These are phyloP conservation scores for Zarea fungicola DNA, from an alignment of 2,329 filamentous ascomycete genomes.

Conservation along the genomic window DNA sequence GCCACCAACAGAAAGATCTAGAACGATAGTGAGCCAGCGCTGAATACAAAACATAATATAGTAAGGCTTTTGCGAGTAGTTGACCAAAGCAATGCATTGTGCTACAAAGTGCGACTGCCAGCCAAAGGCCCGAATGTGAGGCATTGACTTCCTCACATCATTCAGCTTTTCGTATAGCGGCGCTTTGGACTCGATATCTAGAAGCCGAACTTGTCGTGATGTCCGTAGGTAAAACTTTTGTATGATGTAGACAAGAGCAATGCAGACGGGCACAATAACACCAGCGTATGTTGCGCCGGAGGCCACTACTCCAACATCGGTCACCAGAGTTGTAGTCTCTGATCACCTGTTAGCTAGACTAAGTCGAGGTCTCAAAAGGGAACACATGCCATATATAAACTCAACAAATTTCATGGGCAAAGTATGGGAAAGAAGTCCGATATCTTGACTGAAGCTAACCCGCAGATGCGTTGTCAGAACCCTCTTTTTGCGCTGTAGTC, in stretches of 20 bases:
- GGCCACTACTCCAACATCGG: conserved; percentile 25
- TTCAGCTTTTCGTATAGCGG: conserved; percentile 36
- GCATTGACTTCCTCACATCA: conserved; percentile 26
- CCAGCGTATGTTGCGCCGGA: conserved; percentile 37
- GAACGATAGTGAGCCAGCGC: conserved; percentile 39
- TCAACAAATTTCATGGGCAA: conserved; percentile 26
- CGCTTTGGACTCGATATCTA: conserved; percentile 49
- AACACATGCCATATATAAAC: conserved; percentile 25
- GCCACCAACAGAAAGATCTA: conserved; percentile 25
- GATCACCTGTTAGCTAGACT: neutral
- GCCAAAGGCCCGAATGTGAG: conserved; percentile 21
- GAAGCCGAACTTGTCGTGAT: conserved; percentile 47
- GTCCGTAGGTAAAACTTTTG: conserved; percentile 36
- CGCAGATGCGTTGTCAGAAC: neutral
- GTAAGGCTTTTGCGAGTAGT: conserved; percentile 15
- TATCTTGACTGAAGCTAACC: conserved; percentile 28
- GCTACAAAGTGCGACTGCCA: conserved; percentile 27
- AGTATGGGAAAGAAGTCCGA: conserved; percentile 26
- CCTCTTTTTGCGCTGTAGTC: no score
- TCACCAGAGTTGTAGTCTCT: neutral
- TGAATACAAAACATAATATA: conserved; percentile 40
- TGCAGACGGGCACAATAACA: conserved; percentile 35
- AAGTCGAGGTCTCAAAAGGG: neutral
- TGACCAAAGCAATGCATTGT: conserved; percentile 40
- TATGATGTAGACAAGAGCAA: conserved; percentile 16